These are phyloP conservation scores for Penicillium thymicola DNA, from an alignment of 2,329 filamentous ascomycete genomes.

Conservation along the genomic window DNA sequence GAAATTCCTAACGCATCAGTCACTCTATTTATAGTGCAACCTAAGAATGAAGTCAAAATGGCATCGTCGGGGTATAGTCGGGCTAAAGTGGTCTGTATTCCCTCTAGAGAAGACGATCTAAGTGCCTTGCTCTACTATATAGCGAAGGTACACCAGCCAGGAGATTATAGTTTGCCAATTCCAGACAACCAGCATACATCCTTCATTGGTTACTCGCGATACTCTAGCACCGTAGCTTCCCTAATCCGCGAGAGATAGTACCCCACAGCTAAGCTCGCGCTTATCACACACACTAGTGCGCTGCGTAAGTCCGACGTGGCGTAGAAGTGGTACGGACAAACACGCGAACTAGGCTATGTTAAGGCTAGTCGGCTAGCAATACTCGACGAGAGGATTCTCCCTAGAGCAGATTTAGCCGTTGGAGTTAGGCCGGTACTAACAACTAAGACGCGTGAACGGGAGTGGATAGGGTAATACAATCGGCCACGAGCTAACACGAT, in stretches of 20 bases:
- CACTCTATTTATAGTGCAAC: not conserved
- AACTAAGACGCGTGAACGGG: not conserved
- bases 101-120: not conserved
- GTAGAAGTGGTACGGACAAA: not conserved
- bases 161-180: not conserved
- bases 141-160: not conserved
- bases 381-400: not conserved
- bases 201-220: not conserved
- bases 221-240: not conserved
- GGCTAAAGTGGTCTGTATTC: not conserved
- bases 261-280: not conserved
- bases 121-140: not conserved
- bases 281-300: constrained; percentile 1
- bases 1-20: not conserved
- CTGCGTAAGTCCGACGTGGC: not conserved
- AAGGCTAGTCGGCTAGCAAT: not conserved
- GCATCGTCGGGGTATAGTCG: not conserved
- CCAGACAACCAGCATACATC: not conserved
- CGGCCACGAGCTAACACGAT: not conserved
- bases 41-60: not conserved
- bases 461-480: constrained; percentile 1
- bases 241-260: constrained; percentile 2
- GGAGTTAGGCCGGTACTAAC: not conserved
- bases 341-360: constrained; percentile 1
- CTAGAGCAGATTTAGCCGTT: not conserved